These are phyloP conservation scores for Globisporangium recalcitrans DNA, from an alignment of 352 stramenopile genomes.

Conservation along the genomic window DNA sequence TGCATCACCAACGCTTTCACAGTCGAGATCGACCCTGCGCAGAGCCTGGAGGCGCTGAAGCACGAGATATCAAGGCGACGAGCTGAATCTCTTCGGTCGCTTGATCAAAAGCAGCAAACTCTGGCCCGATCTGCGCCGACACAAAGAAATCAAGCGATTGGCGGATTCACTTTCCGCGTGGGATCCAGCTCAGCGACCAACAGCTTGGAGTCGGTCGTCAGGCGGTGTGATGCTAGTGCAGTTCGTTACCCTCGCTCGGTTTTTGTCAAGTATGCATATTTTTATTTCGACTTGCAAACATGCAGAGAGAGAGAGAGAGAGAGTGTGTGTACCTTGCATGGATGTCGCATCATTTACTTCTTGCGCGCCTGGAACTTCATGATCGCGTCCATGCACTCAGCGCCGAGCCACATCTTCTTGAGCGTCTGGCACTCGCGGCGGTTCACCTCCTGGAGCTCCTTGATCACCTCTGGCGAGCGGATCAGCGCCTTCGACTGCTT, in stretches of 20 bases:
- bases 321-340: neutral
- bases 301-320: neutral
- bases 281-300: neutral
- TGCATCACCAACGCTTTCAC: neutral
- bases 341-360: slow-evolving; percentile 15
- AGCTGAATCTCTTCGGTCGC: neutral
- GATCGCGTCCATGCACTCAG: slow-evolving; percentile 75
- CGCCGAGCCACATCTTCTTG: slow-evolving; percentile 65
- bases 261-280: neutral
- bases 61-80: neutral
- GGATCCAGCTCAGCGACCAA: too few species aligned
- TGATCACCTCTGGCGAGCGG: slow-evolving; percentile 33
- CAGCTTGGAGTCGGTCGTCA: too few species aligned
- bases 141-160: too few species aligned
- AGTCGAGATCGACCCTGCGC: neutral
- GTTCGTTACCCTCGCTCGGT: too few species aligned
- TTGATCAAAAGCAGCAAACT: too few species aligned
- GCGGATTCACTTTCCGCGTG: too few species aligned
- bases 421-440: slow-evolving; percentile 54
- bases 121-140: too few species aligned
- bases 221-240: too few species aligned
- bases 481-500: slow-evolving; percentile 61
- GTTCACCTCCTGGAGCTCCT: slow-evolving; percentile 55
- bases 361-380: slow-evolving; percentile 74
- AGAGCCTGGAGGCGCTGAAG: neutral